Base-by-base conservation (phyloP, 257 asterid species). In the Oldenlandia corymbosa region DNA sequence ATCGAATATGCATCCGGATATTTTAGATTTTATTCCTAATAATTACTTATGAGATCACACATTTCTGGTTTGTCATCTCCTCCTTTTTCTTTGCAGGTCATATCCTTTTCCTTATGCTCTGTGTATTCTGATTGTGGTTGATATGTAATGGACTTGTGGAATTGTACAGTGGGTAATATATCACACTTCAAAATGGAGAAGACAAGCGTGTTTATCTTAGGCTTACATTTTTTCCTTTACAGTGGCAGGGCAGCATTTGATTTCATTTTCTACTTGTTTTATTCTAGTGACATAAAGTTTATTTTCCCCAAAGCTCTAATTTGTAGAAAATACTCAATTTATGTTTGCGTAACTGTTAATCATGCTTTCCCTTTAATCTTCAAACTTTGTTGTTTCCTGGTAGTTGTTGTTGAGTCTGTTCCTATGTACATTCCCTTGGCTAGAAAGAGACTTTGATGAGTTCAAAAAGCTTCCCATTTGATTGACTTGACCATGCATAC, bases 71-170 rank as follows among this genome's bases (percentile, higher is more conserved):
- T 31, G 39, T 34, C 3, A 56, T 43, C 36, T 52, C 14, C 55
- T 56, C 68, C n/a, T 64, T 81, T 70, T 50, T 65, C 31, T 45
- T 75, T 79, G 79, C 97, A 91, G 97, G 97, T 88, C 95, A 91
- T 88, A 91, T 91, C 97, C 97, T 91, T 85, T 75, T 28, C 43
- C 58, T 47, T 66, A 37, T 17, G 39, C 26, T 56, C 16, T 16
- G 43, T 49, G 11, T 5, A 28, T 11, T 5, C 21, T 62, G 7
- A 34, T 34, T 34, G 4, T 34, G 39, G 43, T 18, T 48, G 21
- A 46, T 18, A 41, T 42, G 20, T 54, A 36, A 30, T 30, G 41
- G 60, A 28, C 10, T 54, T 32, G 65, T 47, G 56, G 71, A 63
- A 36, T 41, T 52, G 63, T 65, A 68, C 16, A 67, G 31, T 30